phyloP scores from a whole-genome alignment of 2,329 filamentous ascomycete genomes.

The Blastomyces emzantsi region DNA sequence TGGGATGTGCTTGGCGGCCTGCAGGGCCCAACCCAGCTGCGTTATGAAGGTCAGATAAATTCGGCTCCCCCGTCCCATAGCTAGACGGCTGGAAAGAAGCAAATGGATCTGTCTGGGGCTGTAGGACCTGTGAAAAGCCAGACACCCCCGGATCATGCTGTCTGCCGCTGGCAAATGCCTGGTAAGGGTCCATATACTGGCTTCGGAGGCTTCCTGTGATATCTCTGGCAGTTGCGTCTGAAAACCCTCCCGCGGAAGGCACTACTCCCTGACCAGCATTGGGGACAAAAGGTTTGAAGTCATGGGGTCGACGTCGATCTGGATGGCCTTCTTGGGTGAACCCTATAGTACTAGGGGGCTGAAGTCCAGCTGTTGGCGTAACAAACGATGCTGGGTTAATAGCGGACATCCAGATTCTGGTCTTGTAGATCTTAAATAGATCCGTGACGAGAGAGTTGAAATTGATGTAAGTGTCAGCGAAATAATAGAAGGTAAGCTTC shows the following conservation, averaged over 20 bases:
- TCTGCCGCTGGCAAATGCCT: conserved; percentile 26
- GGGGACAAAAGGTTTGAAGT: conserved; percentile 23
- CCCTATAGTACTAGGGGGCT: conserved; percentile 59
- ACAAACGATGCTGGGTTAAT: conserved; percentile 97
- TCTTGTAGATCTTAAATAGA: conserved; percentile 99
- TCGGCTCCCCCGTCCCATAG: conserved; percentile 34
- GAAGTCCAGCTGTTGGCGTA: conserved; percentile 62
- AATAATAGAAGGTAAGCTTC: conserved; percentile 98
- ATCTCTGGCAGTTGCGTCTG: conserved; percentile 21
- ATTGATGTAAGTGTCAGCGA: conserved; percentile 96
- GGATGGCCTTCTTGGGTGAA: conserved; percentile 34
- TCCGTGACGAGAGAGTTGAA: conserved; percentile 97
- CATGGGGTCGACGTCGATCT: conserved; percentile 36
- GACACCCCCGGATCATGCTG: conserved; percentile 26
- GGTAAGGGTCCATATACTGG: conserved; percentile 32
- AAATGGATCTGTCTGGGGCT: conserved; percentile 30
- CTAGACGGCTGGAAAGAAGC: conserved; percentile 23
- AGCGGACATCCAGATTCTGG: conserved; percentile 98
- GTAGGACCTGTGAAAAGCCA: conserved; percentile 22
- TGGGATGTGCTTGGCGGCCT: conserved; percentile 28
- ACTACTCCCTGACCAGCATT: conserved; percentile 15
- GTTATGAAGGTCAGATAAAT: conserved; percentile 25
- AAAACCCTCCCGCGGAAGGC: conserved; percentile 14
- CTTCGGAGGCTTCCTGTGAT: conserved; percentile 24
- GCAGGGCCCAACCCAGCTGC: conserved; percentile 24